Base-by-base conservation (phyloP, 2,329 filamentous ascomycete genomes). In the Aspergillus sp. region DNA sequence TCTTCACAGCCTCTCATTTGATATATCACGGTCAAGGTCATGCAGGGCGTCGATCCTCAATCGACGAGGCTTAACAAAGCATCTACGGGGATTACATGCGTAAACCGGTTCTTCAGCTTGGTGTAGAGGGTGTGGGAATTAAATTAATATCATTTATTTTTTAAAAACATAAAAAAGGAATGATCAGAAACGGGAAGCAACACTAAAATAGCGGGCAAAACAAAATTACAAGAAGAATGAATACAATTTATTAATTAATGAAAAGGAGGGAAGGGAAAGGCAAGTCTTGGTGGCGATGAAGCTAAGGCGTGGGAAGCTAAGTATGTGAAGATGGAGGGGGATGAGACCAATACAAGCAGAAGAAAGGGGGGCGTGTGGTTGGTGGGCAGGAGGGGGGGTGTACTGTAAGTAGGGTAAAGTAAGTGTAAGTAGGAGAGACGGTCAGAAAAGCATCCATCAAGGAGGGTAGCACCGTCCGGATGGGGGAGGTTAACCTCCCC, bases 41-140 rank as follows among this genome's bases (percentile, higher is more conserved):
- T 79, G 77, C 77, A 79, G 73, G 72, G 67, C 69, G 75, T 76
- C 74, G 75, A 78, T 78, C 76, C 70, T 71, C 69, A 62, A 72
- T 72, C 70, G 66, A 74, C 68, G 67, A 73, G 74, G 72, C 70
- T 76, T 75, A 69, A 72, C 67, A 67, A 61, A 60, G 64, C 66
- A 70, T 68, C 62, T 57, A 65, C 51, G 30, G 51, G 65, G 61
- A 69, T 73, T 70, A 70, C 67, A 60, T 67, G 62, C 65, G 45
- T 62, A 66, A 55, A 62, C 59, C 43, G 47, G 53, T 55, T 59
- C 54, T 64, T 53, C 58, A 61, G 55, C 51, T 55, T 57, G 56
- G 38, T 58, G 39, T 41, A 57, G 5, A 59, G 56, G 55, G 38
- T 39, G 10, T 41, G 19, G 19, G 48, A 59, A 56, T 45, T 15